phyloP scores from a whole-genome alignment of 139 green algal genomes.

The Spirogloea muscicola region DNA sequence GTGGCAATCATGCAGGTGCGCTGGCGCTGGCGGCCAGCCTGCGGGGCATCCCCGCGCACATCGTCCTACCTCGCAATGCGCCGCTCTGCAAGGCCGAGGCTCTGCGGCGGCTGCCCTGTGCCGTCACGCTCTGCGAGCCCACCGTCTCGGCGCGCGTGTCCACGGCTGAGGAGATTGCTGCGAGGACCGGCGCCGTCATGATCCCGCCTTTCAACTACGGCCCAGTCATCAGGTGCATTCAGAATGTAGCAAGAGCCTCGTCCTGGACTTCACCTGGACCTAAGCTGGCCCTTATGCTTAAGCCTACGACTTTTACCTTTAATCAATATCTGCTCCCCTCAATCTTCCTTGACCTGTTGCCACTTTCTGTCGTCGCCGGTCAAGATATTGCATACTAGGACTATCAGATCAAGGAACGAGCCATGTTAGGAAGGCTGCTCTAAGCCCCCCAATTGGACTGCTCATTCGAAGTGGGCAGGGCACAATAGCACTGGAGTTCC shows the following conservation, averaged over 20 bases:
- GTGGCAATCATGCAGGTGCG: conserved; percentile 69
- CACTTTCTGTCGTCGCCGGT: too few relatives aligned
- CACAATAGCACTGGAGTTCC: conserved; percentile 77
- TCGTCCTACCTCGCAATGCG: conserved; percentile 67
- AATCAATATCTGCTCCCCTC: too few relatives aligned
- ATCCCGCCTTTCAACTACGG: conserved; percentile 75
- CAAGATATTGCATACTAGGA: too few relatives aligned
- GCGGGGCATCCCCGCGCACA: conserved; percentile 63
- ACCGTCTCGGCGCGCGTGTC: conserved; percentile 58
- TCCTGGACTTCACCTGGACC: too few relatives aligned
- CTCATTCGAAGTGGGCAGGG: conserved; percentile 62
- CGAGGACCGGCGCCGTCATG: conserved; percentile 60
- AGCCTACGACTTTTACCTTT: too few relatives aligned
- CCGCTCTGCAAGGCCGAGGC: conserved; percentile 68
- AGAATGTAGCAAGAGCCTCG: too few relatives aligned
- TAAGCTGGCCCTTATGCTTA: too few relatives aligned
- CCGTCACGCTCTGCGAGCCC: conserved; percentile 59
- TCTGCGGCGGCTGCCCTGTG: conserved; percentile 58
- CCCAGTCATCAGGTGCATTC: conserved; percentile 57
- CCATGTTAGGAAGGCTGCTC: too few relatives aligned
- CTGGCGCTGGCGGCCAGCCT: too few relatives aligned
- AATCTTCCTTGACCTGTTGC: too few relatives aligned
- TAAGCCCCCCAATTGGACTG: too few relatives aligned
- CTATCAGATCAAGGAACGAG: too few relatives aligned
- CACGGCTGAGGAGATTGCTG: conserved; percentile 34